Conservation (phyloP, 2,329 filamentous ascomycete species). For the Sphaerostilbella broomeana region DNA sequence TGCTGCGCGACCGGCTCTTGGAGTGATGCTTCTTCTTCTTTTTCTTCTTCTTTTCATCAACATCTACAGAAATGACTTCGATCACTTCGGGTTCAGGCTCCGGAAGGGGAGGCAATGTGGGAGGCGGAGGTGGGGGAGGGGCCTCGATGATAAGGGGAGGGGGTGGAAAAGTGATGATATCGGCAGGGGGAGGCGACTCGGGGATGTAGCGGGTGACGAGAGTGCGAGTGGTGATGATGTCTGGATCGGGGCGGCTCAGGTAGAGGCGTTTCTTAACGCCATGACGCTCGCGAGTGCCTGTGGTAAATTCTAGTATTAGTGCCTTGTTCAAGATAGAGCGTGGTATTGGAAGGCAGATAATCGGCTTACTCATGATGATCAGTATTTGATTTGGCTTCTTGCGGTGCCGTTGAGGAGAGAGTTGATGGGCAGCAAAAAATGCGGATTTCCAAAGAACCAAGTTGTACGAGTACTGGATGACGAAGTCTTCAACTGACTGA, state of each 20-base stretch:
- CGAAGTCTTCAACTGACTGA: too few species aligned
- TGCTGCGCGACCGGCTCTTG: conserved; percentile 22
- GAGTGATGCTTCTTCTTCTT: conserved; percentile 19
- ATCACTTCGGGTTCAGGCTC: conserved; percentile 25
- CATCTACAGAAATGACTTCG: conserved; percentile 34
- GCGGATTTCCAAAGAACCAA: too few species aligned
- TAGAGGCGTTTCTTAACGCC: conserved; percentile 37
- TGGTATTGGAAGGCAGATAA: too few species aligned
- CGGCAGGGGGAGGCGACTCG: conserved; percentile 25
- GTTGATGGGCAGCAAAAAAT: too few species aligned
- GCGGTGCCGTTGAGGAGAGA: too few species aligned
- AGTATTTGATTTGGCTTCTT: too few species aligned
- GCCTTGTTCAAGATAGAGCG: too few species aligned
- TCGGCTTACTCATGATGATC: too few species aligned
- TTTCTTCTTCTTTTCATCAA: conserved; percentile 18
- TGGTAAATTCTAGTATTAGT: too few species aligned
- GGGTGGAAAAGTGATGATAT: conserved; percentile 13
- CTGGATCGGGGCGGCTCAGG: conserved; percentile 34
- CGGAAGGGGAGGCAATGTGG: conserved; percentile 17
- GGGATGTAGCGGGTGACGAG: conserved; percentile 35
- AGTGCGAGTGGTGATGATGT: conserved; percentile 30
- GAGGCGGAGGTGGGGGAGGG: conserved; percentile 16
- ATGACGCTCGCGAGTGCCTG: too few species aligned
- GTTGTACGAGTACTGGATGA: too few species aligned
- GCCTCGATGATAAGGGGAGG: conserved; percentile 11